Evolutionary conservation across 208 protist species (phyloP).

Genomic region (Willaertia magna): DNA sequence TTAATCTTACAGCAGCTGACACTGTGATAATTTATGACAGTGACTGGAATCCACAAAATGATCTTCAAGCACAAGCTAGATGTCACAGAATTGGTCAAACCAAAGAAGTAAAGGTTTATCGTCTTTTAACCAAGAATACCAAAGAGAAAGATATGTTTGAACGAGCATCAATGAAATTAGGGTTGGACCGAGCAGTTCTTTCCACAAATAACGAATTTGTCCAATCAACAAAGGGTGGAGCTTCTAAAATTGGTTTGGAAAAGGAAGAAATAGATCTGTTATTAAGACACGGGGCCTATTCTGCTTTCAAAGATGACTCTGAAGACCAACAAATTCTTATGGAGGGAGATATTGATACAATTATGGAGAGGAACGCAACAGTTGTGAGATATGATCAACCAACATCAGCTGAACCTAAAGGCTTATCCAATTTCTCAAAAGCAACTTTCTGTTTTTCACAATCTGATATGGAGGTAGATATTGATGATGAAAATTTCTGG

Average conservation of each 20-base stretch:
- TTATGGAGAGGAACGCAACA: neutral
- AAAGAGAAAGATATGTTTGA: conserved; percentile 95
- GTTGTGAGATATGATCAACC: neutral
- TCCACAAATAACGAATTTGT: neutral
- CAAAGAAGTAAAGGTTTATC: conserved; percentile 85
- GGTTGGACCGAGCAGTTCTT: conserved; percentile 60
- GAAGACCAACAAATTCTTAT: neutral
- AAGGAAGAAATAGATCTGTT: neutral
- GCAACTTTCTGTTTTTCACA: neutral
- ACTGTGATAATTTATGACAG: conserved; percentile 95
- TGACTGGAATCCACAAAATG: conserved; percentile 97
- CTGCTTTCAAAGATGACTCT: neutral
- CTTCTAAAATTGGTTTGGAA: neutral
- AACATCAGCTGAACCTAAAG: neutral
- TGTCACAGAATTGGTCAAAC: conserved; percentile 96
- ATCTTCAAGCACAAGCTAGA: conserved; percentile 94
- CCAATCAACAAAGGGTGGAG: neutral
- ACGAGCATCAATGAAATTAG: conserved; percentile 90
- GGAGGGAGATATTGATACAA: conserved; percentile 6
- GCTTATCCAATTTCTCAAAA: neutral
- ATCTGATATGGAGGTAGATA: neutral
- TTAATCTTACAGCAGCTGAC: conserved; percentile 95
- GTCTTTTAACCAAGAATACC: conserved; percentile 89
- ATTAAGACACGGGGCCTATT: neutral
- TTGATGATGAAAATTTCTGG: neutral